Conservation (phyloP, 2,329 filamentous ascomycete species). For the Colletotrichum cereale region DNA sequence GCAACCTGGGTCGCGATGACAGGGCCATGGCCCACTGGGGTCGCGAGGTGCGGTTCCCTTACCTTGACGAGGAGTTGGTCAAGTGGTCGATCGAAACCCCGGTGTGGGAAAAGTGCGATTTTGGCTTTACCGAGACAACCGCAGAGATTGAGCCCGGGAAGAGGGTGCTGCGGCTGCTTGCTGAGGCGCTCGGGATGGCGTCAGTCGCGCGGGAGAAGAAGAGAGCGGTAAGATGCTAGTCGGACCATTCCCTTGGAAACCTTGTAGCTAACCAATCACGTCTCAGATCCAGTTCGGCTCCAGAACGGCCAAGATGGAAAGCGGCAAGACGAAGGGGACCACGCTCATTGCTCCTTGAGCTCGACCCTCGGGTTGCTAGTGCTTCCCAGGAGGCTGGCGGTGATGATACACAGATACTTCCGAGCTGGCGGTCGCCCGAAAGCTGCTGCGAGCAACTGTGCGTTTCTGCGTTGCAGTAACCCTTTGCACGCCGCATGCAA, state of each 20-base stretch:
- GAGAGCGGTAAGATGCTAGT: constrained; percentile 73
- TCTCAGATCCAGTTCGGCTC: constrained; percentile 83
- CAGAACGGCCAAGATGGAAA: constrained; percentile 86
- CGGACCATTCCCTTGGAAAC: accelerated
- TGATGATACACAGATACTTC: constrained; percentile 86
- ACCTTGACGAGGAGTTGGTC: constrained; percentile 88
- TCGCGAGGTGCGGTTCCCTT: constrained; percentile 90
- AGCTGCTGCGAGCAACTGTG: constrained; percentile 51
- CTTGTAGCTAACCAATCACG: neutral
- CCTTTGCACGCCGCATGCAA: constrained; percentile 50
- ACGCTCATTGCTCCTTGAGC: constrained; percentile 63
- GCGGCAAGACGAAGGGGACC: constrained; percentile 76
- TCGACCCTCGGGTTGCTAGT: constrained; percentile 15
- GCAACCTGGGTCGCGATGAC: constrained; percentile 96
- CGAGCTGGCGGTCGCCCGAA: constrained; percentile 61
- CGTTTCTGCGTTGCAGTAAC: constrained; percentile 64
- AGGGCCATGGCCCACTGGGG: constrained; percentile 91
- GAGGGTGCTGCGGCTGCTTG: constrained; percentile 81
- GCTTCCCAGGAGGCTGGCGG: constrained; percentile 55
- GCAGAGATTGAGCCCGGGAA: constrained; percentile 80
- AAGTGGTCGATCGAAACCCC: constrained; percentile 80
- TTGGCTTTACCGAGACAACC: constrained; percentile 53
- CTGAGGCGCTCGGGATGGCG: constrained; percentile 78
- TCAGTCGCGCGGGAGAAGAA: constrained; percentile 89
- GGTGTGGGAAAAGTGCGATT: constrained; percentile 90